phyloP scores from a whole-genome alignment of 495 filamentous ascomycete species.

The Tuber microsphaerosporum region DNA sequence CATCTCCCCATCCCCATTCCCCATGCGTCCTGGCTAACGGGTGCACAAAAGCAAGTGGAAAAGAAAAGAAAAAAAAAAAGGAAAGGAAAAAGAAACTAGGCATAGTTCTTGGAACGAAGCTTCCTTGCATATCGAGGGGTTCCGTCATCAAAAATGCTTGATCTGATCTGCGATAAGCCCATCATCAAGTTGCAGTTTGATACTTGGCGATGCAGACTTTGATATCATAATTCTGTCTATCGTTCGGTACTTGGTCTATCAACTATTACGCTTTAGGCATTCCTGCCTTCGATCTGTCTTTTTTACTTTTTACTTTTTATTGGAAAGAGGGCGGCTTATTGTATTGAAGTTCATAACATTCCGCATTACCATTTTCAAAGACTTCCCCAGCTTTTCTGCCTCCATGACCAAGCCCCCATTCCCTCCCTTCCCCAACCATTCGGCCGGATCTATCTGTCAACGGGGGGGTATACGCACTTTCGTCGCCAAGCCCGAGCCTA shows the following conservation, averaged over 20 bases:
- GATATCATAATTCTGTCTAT: neutral
- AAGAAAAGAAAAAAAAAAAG: neutral
- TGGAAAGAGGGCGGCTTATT: neutral
- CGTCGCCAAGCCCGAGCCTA: neutral
- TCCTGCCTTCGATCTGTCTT: neutral
- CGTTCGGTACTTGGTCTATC: neutral
- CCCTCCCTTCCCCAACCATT: constrained; percentile 1
- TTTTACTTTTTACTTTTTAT: neutral
- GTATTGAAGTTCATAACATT: constrained; percentile 1
- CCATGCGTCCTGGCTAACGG: constrained; percentile 3
- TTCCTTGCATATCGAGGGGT: constrained; percentile 3
- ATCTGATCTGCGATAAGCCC: neutral
- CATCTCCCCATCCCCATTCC: neutral
- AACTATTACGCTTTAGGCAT: neutral
- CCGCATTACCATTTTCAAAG: neutral
- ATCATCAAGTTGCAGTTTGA: neutral
- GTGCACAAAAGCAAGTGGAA: constrained; percentile 19
- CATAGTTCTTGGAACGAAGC: neutral
- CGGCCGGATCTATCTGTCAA: neutral
- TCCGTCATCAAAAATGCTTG: constrained; percentile 1
- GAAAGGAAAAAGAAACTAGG: constrained; percentile 7
- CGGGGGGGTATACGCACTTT: neutral
- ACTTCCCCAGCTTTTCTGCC: neutral
- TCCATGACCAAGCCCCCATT: neutral
- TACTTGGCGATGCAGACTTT: neutral